A percentile compares a stretch with the other conserved stretches of the same genome.
Evolutionary conservation across 2,329 filamentous ascomycete genomes (phyloP).

Genomic region (Cyphellophora europaea): DNA sequence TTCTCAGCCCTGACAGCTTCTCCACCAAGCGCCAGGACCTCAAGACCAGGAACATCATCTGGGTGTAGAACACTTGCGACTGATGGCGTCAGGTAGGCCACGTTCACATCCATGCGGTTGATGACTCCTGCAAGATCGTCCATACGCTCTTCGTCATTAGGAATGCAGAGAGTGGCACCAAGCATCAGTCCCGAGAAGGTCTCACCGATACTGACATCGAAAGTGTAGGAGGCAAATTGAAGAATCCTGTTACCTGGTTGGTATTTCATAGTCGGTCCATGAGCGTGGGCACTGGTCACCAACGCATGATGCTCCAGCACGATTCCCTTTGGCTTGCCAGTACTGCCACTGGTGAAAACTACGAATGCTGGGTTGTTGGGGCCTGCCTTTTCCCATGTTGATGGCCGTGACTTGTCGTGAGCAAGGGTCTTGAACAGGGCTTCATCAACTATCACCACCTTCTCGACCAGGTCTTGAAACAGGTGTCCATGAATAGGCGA

Average conservation of each 20-base stretch:
- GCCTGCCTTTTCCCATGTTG: too few relatives aligned
- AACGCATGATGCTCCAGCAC: slow-evolving; percentile 26
- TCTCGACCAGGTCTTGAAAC: slow-evolving; percentile 19
- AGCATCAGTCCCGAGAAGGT: slow-evolving; percentile 27
- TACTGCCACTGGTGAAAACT: slow-evolving; percentile 26
- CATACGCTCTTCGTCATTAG: slow-evolving; percentile 31
- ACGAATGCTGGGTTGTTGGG: slow-evolving; percentile 23
- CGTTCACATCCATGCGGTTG: slow-evolving; percentile 40
- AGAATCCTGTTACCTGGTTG: slow-evolving; percentile 22
- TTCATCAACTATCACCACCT: slow-evolving; percentile 22
- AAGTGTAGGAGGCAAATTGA: slow-evolving; percentile 36
- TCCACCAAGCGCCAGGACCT: slow-evolving; percentile 26
- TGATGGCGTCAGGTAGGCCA: slow-evolving; percentile 49
- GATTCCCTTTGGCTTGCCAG: slow-evolving; percentile 23
- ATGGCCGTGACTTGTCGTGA: too few relatives aligned
- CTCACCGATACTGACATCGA: slow-evolving; percentile 35
- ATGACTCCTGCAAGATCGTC: slow-evolving; percentile 42
- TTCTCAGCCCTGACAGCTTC: slow-evolving; percentile 18
- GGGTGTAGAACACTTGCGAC: slow-evolving; percentile 43
- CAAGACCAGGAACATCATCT: slow-evolving; percentile 33
- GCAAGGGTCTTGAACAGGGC: too few relatives aligned
- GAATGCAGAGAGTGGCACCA: slow-evolving; percentile 40
- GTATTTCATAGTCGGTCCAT: slow-evolving; percentile 40
- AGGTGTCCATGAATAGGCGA: slow-evolving; percentile 24
- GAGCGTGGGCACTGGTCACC: slow-evolving; percentile 30